Evolutionary conservation across 495 filamentous ascomycete genomes (phyloP), one percentile per base, ranked within the genome.

Genomic region (Lasiosphaeris hirsuta): DNA sequence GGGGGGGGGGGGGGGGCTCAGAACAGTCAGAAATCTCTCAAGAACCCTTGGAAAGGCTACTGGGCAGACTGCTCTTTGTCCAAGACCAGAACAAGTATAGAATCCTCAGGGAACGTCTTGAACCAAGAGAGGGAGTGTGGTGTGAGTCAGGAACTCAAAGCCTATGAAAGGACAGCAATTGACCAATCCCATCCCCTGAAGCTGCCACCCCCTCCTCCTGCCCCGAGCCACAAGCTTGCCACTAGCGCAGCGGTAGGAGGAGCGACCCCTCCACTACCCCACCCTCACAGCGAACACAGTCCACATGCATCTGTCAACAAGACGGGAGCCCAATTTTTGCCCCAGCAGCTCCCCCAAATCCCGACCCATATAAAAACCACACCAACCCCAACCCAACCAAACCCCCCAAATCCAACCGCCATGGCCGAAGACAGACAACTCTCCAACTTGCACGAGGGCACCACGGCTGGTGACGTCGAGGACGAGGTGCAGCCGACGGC

Each of bases 341-440:
- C 14, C 18, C 30, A 23, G n/a, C 10, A 45, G 19, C 14, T 45
- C 17, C 15, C 15, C n/a, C 17, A 43, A 41, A 48, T 43, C 39
- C 14, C 42, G 14, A 5, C 23, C 34, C 49, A n/a, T n/a, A n/a
- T n/a, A n/a, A 37, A 6, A 14, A 23, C 19, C 17, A 35, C 14
- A 38, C 33, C 17, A 13, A 42, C 14, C 3, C 15, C 48, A 53
- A 18, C 51, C 11, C 39, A 33, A 33, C 7, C 23, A 41, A 44
- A 37, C 15, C 33, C 43, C 49, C 0, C 54, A 35, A 46, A 39
- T 36, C 10, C 19, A 18, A 37, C 13, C 40, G 49, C 54, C 56
- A 87, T 87, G 83, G 83, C 84, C 50, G 84, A 82, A 68, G 69
- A 81, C 58, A 77, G 75, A 13, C 83, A 86, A 71, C 83, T 84